These are phyloP conservation scores for Pyrus hybrid DNA, from an alignment of 331 rosid genomes.

Conservation along the genomic window DNA sequence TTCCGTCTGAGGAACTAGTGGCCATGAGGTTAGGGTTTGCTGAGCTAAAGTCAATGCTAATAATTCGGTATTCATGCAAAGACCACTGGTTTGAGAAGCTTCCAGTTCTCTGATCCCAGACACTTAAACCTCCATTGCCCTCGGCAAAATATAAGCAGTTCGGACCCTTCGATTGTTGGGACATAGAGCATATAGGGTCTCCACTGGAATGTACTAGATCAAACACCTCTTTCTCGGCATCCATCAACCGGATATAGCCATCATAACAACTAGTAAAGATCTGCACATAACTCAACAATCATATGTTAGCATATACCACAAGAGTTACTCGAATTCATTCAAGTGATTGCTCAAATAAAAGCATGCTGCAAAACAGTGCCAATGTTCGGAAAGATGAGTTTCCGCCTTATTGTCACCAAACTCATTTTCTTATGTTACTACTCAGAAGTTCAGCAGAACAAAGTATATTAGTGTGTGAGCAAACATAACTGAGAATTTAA, in stretches of 20 bases:
- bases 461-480: not conserved
- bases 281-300: slow-evolving; percentile 31
- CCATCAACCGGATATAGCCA: slow-evolving; percentile 71
- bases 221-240: slow-evolving; percentile 82
- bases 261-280: slow-evolving; percentile 70
- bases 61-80: slow-evolving; percentile 65
- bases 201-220: slow-evolving; percentile 48
- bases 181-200: slow-evolving; percentile 39
- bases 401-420: not conserved
- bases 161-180: slow-evolving; percentile 42
- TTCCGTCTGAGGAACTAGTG: slow-evolving; percentile 81
- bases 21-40: slow-evolving; percentile 51
- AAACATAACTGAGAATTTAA: not conserved
- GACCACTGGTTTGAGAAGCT: slow-evolving; percentile 40
- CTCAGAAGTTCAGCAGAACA: not conserved
- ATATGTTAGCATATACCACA: not conserved
- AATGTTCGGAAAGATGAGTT: not conserved
- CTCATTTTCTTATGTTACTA: not conserved
- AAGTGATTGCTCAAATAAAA: not conserved
- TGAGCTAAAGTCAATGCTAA: slow-evolving; percentile 57
- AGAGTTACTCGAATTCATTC: not conserved
- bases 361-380: not conserved
- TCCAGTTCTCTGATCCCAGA: slow-evolving; percentile 71
- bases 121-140: slow-evolving; percentile 55
- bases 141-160: slow-evolving; percentile 64